phyloP scores from a whole-genome alignment of 2,329 filamentous ascomycete species.

The Penicillium freii region DNA sequence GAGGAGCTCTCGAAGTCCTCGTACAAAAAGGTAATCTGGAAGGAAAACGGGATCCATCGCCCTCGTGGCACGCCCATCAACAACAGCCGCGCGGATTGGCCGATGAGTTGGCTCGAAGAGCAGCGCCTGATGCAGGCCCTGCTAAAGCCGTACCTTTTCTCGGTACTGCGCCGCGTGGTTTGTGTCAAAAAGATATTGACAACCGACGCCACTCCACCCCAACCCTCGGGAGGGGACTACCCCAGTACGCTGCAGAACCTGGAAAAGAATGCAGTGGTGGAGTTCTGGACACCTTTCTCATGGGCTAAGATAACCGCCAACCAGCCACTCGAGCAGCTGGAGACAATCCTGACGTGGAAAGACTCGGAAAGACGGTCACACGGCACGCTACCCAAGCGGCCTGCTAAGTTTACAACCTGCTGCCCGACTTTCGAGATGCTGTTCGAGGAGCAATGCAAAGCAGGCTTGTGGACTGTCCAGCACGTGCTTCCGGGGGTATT shows the following conservation, averaged over 20 bases:
- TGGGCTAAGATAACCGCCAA: rapidly evolving
- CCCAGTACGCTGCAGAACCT: background rate
- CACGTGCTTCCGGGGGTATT: background rate
- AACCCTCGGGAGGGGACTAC: no score
- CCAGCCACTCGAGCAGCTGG: background rate
- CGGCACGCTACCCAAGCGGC: background rate
- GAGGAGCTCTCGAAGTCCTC: no score
- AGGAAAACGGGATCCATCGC: background rate
- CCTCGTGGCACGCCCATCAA: background rate
- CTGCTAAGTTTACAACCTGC: background rate
- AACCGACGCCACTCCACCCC: no score
- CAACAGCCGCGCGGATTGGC: background rate
- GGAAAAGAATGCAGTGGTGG: background rate
- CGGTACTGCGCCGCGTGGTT: background rate
- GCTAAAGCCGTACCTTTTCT: background rate
- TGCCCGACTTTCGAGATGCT: rapidly evolving
- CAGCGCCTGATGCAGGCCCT: background rate
- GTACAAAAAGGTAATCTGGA: background rate
- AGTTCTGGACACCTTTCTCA: background rate
- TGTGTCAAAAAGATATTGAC: background rate
- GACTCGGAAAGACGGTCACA: rapidly evolving
- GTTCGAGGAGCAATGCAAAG: background rate
- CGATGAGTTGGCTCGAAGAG: background rate
- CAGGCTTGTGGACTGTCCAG: rapidly evolving
- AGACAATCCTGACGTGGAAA: background rate